A percentile compares a stretch with the other conserved stretches of the same genome.
Evolutionary conservation across 148 eudicot genomes (phyloP).

Genomic region (Dysphania ambrosioides): DNA sequence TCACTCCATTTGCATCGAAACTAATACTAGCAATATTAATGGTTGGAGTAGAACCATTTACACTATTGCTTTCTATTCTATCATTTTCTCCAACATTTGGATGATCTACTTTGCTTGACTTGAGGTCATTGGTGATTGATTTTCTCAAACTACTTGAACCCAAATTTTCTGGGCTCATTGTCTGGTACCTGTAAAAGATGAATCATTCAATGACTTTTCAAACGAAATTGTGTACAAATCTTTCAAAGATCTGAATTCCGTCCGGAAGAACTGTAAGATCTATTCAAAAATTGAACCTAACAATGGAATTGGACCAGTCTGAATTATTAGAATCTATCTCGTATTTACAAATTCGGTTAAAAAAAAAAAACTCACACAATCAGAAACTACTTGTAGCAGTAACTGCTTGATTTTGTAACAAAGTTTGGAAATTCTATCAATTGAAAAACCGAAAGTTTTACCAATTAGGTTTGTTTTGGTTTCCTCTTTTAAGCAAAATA

Average conservation of each 20-base stretch:
- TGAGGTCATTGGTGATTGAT: constrained; percentile 11
- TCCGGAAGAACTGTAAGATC: constrained; percentile 9
- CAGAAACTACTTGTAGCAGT: too few species aligned
- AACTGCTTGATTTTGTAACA: not conserved
- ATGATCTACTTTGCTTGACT: constrained; percentile 22
- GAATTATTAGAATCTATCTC: not conserved
- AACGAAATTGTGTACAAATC: too few species aligned
- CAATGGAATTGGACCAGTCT: not conserved
- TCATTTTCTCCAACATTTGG: constrained; percentile 8
- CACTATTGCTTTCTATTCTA: not conserved
- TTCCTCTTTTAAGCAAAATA: not conserved
- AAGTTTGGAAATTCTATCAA: too few species aligned
- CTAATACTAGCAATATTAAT: not conserved
- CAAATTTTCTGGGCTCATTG: constrained; percentile 25
- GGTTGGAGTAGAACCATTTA: not conserved
- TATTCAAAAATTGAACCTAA: not conserved
- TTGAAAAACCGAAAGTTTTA: not conserved
- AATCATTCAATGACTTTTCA: too few species aligned
- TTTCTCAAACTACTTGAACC: constrained; percentile 27
- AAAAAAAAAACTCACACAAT: not conserved
- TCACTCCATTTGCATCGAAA: not conserved
- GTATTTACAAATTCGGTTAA: not conserved
- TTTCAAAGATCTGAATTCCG: too few species aligned
- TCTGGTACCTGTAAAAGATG: constrained; percentile 27
- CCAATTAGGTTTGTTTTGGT: not conserved